Conservation (phyloP, 2,329 filamentous ascomycete genomes). For the Fusarium caatingaense region DNA sequence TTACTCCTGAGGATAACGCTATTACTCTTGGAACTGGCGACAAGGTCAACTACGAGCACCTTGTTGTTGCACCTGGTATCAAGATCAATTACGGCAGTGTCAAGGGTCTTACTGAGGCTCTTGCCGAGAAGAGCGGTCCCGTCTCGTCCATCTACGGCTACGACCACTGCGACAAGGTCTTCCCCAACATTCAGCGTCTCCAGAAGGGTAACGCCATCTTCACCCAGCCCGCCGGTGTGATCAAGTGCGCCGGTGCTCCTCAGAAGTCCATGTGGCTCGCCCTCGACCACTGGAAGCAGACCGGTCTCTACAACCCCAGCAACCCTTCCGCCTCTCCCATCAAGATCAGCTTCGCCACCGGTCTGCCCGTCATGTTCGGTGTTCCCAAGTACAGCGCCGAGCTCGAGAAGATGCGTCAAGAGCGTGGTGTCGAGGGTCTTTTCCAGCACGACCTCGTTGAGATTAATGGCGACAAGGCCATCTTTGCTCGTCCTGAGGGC, state of each 20-base stretch:
- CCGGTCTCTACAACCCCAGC: slow-evolving; percentile 60
- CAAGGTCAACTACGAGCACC: slow-evolving; percentile 70
- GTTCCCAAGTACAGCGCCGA: slow-evolving; percentile 68
- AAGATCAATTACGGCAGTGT: slow-evolving; percentile 62
- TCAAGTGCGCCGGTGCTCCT: slow-evolving; percentile 72
- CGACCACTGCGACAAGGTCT: slow-evolving; percentile 66
- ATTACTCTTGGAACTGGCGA: slow-evolving; percentile 67
- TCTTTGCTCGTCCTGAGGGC: slow-evolving; percentile 59
- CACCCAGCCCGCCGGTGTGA: slow-evolving; percentile 67
- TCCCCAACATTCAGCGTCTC: slow-evolving; percentile 59
- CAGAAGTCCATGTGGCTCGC: slow-evolving; percentile 74
- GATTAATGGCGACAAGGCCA: slow-evolving; percentile 64
- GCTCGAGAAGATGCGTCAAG: slow-evolving; percentile 64
- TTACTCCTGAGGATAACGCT: slow-evolving; percentile 67
- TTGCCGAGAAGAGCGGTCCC: slow-evolving; percentile 58
- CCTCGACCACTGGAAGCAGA: slow-evolving; percentile 67
- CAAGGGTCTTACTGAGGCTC: slow-evolving; percentile 67
- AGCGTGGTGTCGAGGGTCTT: slow-evolving; percentile 67
- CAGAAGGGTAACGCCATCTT: slow-evolving; percentile 66
- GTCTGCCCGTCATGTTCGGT: slow-evolving; percentile 67
- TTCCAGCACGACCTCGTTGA: slow-evolving; percentile 68
- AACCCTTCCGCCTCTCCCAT: slow-evolving; percentile 57
- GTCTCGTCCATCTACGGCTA: slow-evolving; percentile 70
- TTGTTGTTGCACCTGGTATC: slow-evolving; percentile 71
- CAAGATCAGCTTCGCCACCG: slow-evolving; percentile 67